A percentile compares a stretch with the other conserved stretches of the same genome.
phyloP scores from a whole-genome alignment of 2,329 filamentous ascomycete species.

The Pestalotiopsis sp. region DNA sequence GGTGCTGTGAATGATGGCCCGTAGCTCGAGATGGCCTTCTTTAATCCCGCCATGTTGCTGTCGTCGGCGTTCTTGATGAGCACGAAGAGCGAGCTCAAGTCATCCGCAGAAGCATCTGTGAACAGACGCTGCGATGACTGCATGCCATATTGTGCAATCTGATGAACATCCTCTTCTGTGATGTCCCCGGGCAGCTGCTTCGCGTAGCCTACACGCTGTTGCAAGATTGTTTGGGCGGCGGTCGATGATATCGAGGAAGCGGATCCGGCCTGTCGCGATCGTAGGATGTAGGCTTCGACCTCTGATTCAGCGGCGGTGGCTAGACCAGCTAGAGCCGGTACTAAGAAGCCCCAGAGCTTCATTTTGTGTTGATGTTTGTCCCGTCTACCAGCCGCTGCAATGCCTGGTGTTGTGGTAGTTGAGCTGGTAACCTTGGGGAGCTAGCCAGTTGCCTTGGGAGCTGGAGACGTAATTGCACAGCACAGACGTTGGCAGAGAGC shows the following conservation, averaged over 20 bases:
- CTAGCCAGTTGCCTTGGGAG: background rate
- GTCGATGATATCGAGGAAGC: conserved; percentile 51
- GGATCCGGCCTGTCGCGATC: conserved; percentile 8
- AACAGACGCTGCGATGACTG: conserved; percentile 55
- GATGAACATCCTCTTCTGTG: conserved; percentile 50
- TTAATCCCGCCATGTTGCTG: conserved; percentile 42
- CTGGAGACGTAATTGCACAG: conserved; percentile 10
- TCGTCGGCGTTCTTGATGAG: conserved; percentile 59
- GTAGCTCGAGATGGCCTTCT: conserved; percentile 42
- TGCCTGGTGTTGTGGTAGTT: background rate
- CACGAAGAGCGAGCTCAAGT: conserved; percentile 59
- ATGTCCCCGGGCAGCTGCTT: conserved; percentile 46
- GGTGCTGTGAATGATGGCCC: conserved; percentile 50
- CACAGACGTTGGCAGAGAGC: background rate
- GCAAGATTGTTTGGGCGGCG: conserved; percentile 60
- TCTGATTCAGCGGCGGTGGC: conserved; percentile 32
- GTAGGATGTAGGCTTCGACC: conserved; percentile 59
- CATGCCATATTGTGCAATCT: conserved; percentile 61
- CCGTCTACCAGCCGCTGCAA: background rate
- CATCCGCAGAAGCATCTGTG: conserved; percentile 28
- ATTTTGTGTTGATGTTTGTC: conserved; percentile 27
- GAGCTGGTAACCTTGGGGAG: background rate
- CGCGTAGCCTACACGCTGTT: conserved; percentile 55
- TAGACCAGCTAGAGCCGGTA: conserved; percentile 37
- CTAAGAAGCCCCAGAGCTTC: conserved; percentile 43